Evolutionary conservation across 768 basidiomycete genomes (phyloP).

Genomic region (Ephemerocybe angulata): DNA sequence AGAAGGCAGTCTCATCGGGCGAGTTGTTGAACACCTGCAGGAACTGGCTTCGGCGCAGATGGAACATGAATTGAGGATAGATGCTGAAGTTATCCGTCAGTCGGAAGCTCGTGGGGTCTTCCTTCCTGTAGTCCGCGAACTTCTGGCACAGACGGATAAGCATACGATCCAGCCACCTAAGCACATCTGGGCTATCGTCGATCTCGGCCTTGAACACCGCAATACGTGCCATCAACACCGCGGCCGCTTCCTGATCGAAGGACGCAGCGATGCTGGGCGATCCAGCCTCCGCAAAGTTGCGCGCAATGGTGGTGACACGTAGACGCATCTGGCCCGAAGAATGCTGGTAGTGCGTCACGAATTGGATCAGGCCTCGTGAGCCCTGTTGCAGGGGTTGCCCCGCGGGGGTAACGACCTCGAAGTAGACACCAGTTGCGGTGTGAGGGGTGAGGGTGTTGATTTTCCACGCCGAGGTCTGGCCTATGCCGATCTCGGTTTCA

Average conservation of each 20-base stretch:
- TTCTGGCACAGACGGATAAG: slow-evolving; percentile 97
- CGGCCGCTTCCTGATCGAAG: slow-evolving; percentile 97
- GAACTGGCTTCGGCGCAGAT: slow-evolving; percentile 94
- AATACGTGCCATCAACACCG: slow-evolving; percentile 97
- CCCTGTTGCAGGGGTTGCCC: slow-evolving; percentile 88
- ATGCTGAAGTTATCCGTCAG: slow-evolving; percentile 95
- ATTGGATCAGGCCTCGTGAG: slow-evolving; percentile 93
- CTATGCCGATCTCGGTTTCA: slow-evolving; percentile 98
- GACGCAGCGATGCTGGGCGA: slow-evolving; percentile 88
- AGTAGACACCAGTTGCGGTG: slow-evolving; percentile 90
- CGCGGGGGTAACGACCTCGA: slow-evolving; percentile 97
- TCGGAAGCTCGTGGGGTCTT: slow-evolving; percentile 92
- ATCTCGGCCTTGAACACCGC: slow-evolving; percentile 99
- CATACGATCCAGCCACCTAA: slow-evolving; percentile 98
- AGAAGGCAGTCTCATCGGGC: slow-evolving; percentile 99
- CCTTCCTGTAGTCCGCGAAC: slow-evolving; percentile 98
- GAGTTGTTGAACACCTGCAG: slow-evolving; percentile 99
- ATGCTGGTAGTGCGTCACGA: slow-evolving; percentile 98
- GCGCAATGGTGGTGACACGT: slow-evolving; percentile 96
- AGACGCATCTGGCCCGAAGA: slow-evolving; percentile 91
- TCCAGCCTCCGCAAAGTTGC: slow-evolving; percentile 97
- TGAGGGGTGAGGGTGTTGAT: slow-evolving; percentile 86
- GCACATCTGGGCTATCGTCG: slow-evolving; percentile 94
- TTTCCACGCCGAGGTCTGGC: slow-evolving; percentile 98
- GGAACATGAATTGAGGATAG: slow-evolving; percentile 99